These are phyloP conservation scores for Saccharomycopsis sp. DNA, from an alignment of 805 yeast genomes.

Conservation along the genomic window DNA sequence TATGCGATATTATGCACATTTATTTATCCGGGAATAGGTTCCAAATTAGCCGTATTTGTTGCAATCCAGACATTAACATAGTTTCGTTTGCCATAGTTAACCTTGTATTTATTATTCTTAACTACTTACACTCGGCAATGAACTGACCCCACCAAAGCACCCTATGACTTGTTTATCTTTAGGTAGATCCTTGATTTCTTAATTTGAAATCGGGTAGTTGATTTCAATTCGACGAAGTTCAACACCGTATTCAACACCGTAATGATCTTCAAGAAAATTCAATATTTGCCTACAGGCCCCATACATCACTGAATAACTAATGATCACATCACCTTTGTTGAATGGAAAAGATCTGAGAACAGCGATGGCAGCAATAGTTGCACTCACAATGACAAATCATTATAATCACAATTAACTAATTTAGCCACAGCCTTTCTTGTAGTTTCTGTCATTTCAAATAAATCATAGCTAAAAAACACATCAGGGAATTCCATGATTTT, in stretches of 20 bases:
- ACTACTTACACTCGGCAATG: constrained; percentile 64
- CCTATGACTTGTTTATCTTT: constrained; percentile 34
- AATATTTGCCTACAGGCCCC: constrained; percentile 49
- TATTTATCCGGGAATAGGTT: too few relatives aligned
- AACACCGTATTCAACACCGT: constrained; percentile 30
- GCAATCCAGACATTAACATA: too few relatives aligned
- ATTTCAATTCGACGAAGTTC: constrained; percentile 28
- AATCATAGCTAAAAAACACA: constrained; percentile 30
- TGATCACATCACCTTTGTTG: constrained; percentile 42
- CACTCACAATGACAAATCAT: constrained; percentile 47
- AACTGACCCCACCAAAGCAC: constrained; percentile 50
- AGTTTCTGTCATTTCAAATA: constrained; percentile 27
- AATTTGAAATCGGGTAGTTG: constrained; percentile 38
- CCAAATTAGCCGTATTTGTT: too few relatives aligned
- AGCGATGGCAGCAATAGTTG: constrained; percentile 54
- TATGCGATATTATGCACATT: too few relatives aligned
- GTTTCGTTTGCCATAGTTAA: too few relatives aligned
- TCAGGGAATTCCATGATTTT: constrained; percentile 41
- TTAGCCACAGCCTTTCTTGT: constrained; percentile 35
- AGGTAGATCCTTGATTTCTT: constrained; percentile 27
- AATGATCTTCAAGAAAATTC: constrained; percentile 30
- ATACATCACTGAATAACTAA: constrained; percentile 44
- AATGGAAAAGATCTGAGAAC: constrained; percentile 50
- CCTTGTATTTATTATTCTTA: too few relatives aligned
- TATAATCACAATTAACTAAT: constrained; percentile 40